Base-by-base conservation (phyloP, 768 basidiomycete genomes). In the Postia placenta region DNA sequence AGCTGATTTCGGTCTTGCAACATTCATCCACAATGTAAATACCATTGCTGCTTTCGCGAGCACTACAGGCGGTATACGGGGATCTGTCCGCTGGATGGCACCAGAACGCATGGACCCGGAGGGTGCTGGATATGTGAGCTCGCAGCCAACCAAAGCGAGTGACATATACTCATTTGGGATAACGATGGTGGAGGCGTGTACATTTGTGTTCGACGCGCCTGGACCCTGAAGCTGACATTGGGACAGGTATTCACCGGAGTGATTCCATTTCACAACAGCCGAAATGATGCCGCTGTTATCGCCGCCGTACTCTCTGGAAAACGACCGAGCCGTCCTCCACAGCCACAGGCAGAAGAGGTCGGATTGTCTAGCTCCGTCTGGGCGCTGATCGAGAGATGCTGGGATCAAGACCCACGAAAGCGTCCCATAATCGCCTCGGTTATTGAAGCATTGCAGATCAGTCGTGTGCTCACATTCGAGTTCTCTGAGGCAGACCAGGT, bases 1-100 rank as follows among this genome's bases (percentile, higher is more conserved):
- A 1, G 49, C 54, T 5, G 62, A 64, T 42, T 64, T 62, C 30
- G 62, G 62, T 1, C 45, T 64, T 14, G 51, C 48, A 24, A 55
- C 53, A 9, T 17, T 51, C 19, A 33, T 22, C 14, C 25, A 41
- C 11, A 53, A 51, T 12, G 4, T 33, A 12, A 56, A 45, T 33
- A 47, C 47, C 14, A 17, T 26, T 24, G 26, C 37, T 11, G 5
- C 25, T 47, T 12, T 47, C 45, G 22, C n/a, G 26, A 15, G 15
- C n/a, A 11, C 23, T 11, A 15, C 33, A 14, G 22, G 22, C 9
- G 12, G 9, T 7, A 12, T 15, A 15, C 30, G 15, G 15, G 56
- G 56, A 2, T 53, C 58, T 12, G 23, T 51, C 6, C 58, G 56
- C 1, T 61, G 54, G 42, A 57, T 59, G 56, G 54, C 56, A 7